Percentiles rank a stretch among this genome's conserved stretches.
phyloP scores from a whole-genome alignment of 2,329 filamentous ascomycete species.

The Colletotrichum trifolii region DNA sequence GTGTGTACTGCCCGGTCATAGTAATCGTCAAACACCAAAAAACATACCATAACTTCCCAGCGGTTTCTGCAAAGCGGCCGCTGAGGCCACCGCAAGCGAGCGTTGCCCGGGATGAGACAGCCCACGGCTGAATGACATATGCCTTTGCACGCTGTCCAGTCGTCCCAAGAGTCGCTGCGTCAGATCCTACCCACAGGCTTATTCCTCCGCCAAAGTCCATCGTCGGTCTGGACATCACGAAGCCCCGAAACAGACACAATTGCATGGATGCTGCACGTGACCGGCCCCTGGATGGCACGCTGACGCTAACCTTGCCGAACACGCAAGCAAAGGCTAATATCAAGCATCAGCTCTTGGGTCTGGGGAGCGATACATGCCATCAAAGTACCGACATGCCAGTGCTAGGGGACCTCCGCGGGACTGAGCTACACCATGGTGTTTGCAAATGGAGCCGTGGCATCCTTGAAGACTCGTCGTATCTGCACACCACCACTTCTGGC shows the following conservation, averaged over 20 bases:
- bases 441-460: constrained; percentile 1
- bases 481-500: constrained; percentile 21
- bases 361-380: constrained; percentile 18
- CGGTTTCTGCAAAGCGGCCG: background rate
- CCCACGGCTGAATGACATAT: constrained; percentile 14
- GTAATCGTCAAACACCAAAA: constrained; percentile 2
- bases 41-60: constrained; percentile 2
- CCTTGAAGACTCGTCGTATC: background rate
- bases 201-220: constrained; percentile 3
- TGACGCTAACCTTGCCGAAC: constrained; percentile 23
- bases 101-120: constrained; percentile 3
- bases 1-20: background rate
- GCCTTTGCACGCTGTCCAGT: constrained; percentile 13
- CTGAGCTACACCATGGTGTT: background rate
- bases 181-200: background rate
- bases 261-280: constrained; percentile 16
- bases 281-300: constrained; percentile 11
- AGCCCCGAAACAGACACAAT: background rate
- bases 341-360: constrained; percentile 5
- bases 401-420: background rate
- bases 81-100: constrained; percentile 12
- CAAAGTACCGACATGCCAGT: constrained; percentile 10
- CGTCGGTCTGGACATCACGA: constrained; percentile 3
- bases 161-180: constrained; percentile 19
- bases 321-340: constrained; percentile 18